Evolutionary conservation across 176 grass and related monocot species (phyloP), one percentile per base, ranked within the genome.

Genomic region (Lolium multiflorum): DNA sequence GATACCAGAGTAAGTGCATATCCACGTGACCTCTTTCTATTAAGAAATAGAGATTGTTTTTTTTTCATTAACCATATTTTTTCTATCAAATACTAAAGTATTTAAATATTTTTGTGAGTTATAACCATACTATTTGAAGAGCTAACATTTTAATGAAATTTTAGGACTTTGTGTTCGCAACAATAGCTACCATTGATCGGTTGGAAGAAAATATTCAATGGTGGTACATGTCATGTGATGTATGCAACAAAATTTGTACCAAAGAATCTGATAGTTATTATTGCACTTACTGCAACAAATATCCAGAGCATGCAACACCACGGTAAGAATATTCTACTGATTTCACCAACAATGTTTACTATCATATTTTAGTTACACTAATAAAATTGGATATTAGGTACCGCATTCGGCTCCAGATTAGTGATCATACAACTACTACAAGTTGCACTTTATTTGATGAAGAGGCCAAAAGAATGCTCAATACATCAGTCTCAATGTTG

Each of bases 361-460:
- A 20, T 59, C 0, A 5, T 51, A 37, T 20, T 65, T 49, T 80
- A 6, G 10, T 28, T 63, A 9, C 8, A 10, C 8, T 47, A 18
- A 49, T 43, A 6, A 65, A 46, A 35, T 79, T 9, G 18, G 5
- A 2, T 9, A 3, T 57, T 57, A 57, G 55, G 55, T 8, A 57
- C 60, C 18, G 16, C 6, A 47, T 80, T 48, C 3, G 1, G 31
- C 13, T 80, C 8, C 41, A 63, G 10, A 65, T 80, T 48, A 80
- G 41, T 57, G 55, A 57, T 57, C 55, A 57, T 57, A 57, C 55
- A 57, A 1, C 17, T 20, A 57, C 55, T 57, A 57, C 55, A 57
- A 66, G 11, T 5, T 65, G 60, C 22, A 81, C 43, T 81, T 20
- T 78, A 58, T 59, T 78, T 78, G 31, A 78, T 21, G 59, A 65